phyloP scores from a whole-genome alignment of 495 filamentous ascomycete genomes.

The Aspergillus mulundensis region DNA sequence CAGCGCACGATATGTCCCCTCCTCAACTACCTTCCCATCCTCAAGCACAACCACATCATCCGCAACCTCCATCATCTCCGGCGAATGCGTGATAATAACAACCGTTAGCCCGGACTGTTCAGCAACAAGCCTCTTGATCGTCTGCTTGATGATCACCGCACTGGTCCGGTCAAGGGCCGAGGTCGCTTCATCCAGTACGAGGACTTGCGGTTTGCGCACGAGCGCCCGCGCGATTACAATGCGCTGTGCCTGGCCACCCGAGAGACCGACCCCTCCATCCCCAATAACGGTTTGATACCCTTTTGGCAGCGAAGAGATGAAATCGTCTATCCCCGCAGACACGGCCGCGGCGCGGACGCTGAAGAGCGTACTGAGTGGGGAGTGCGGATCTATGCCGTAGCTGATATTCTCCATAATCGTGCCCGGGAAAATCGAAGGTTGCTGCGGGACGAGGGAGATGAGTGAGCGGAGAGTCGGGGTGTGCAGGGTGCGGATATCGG shows the following conservation, averaged over 20 bases:
- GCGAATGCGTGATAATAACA: slow-evolving; percentile 72
- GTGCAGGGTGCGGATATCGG: slow-evolving; percentile 54
- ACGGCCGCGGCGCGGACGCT: slow-evolving; percentile 9
- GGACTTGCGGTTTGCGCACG: slow-evolving; percentile 59
- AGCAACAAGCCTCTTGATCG: slow-evolving; percentile 48
- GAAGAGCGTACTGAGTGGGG: background rate
- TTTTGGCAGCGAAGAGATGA: background rate
- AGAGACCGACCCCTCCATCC: slow-evolving; percentile 68
- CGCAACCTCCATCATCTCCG: slow-evolving; percentile 79
- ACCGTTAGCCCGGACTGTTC: slow-evolving; percentile 39
- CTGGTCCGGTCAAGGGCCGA: slow-evolving; percentile 69
- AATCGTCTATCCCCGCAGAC: slow-evolving; percentile 58
- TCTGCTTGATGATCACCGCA: slow-evolving; percentile 62
- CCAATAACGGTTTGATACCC: slow-evolving; percentile 25
- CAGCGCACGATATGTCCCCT: slow-evolving; percentile 58
- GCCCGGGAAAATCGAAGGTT: background rate
- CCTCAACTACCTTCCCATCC: slow-evolving; percentile 61
- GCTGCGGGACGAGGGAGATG: background rate
- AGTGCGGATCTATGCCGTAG: background rate
- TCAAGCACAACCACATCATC: slow-evolving; percentile 69
- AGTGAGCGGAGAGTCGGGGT: slow-evolving; percentile 56
- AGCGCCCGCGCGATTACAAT: slow-evolving; percentile 80
- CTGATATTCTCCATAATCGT: background rate
- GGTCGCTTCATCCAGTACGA: slow-evolving; percentile 88
- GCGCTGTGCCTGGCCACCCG: slow-evolving; percentile 81